phyloP scores from a whole-genome alignment of 1,139 yeast species.

The Saccharomyces hybrid region DNA sequence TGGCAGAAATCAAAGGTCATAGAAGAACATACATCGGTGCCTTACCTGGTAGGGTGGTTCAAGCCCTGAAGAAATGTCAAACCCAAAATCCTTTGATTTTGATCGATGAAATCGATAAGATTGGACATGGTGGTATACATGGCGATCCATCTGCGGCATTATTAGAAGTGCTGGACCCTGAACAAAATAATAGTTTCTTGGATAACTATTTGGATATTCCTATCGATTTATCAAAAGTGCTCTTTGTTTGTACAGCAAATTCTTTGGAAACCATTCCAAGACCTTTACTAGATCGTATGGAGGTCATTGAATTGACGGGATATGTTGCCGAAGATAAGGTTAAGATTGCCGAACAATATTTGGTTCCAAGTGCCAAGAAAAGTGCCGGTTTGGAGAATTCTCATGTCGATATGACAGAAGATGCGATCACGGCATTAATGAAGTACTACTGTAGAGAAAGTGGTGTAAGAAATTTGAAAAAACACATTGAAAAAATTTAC shows the following conservation, averaged over 20 bases:
- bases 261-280: constrained; percentile 84
- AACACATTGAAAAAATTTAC: constrained; percentile 80
- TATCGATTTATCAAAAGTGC: constrained; percentile 82
- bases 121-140: constrained; percentile 53
- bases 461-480: constrained; percentile 90
- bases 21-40: constrained; percentile 97
- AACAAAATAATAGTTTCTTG: constrained; percentile 81
- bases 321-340: constrained; percentile 90
- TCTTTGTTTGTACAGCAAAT: constrained; percentile 97
- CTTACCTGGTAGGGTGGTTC: constrained; percentile 87
- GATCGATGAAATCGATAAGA: constrained; percentile 92
- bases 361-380: constrained; percentile 79
- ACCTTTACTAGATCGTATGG: constrained; percentile 95
- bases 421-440: constrained; percentile 66
- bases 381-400: constrained; percentile 71
- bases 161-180: constrained; percentile 90
- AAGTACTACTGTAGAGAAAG: constrained; percentile 90
- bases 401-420: constrained; percentile 56
- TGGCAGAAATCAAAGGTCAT: constrained; percentile 94
- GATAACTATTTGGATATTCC: constrained; percentile 93
- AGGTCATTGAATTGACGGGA: constrained; percentile 87
- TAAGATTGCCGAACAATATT: constrained; percentile 80
- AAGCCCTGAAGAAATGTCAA: constrained; percentile 80
- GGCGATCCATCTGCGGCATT: constrained; percentile 98
- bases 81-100: constrained; percentile 87